Percentiles rank a stretch among this genome's conserved stretches.
Conservation (phyloP, 169 alveolate species). For the Perkinsus marinus region DNA sequence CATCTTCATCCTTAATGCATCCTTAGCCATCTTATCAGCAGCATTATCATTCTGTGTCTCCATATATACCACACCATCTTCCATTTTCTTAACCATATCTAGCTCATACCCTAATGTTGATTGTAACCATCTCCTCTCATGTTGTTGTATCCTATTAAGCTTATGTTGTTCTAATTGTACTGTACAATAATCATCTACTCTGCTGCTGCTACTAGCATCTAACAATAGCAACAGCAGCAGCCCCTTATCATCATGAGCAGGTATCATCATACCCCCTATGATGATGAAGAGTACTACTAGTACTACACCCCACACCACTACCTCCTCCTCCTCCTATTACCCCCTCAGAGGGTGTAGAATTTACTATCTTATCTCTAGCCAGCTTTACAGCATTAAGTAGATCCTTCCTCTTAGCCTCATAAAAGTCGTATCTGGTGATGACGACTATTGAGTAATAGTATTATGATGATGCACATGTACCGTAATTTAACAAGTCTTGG, state of each 20-base stretch:
- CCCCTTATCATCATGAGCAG: background rate
- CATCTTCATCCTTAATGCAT: background rate
- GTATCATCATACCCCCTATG: background rate
- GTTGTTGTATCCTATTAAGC: background rate
- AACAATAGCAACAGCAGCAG: no score
- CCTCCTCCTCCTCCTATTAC: background rate
- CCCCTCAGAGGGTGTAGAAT: background rate
- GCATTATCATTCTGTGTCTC: background rate
- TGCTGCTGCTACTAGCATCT: no score
- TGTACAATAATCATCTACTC: background rate
- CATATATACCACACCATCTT: background rate
- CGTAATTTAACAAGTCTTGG: conserved; percentile 3
- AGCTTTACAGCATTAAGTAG: background rate
- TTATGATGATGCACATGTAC: no score
- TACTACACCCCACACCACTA: background rate
- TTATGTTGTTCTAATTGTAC: background rate
- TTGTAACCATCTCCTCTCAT: background rate
- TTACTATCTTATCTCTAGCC: background rate
- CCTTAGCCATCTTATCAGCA: background rate
- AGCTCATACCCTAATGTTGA: background rate
- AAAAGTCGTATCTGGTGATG: background rate
- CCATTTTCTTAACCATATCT: background rate
- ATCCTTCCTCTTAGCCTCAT: conserved; percentile 2
- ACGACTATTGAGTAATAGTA: no score
- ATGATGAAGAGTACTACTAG: background rate